phyloP scores from a whole-genome alignment of 345 rosid genomes.

The Melaleuca quinquenervia region DNA sequence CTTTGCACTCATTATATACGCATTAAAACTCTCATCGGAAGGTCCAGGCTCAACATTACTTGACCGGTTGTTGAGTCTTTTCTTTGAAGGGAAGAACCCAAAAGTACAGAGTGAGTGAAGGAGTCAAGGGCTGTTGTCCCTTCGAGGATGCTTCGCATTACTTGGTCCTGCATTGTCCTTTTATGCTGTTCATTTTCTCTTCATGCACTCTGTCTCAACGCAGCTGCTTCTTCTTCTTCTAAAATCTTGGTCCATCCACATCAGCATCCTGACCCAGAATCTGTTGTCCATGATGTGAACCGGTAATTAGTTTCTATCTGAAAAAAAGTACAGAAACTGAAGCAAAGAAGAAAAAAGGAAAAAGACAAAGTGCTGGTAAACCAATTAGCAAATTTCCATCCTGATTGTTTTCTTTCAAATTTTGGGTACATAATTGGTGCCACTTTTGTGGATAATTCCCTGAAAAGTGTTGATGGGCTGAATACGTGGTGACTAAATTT shows the following conservation, averaged over 20 bases:
- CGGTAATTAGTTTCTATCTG: not conserved
- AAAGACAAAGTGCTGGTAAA: not conserved
- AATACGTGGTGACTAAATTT: not conserved
- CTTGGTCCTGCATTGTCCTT: not conserved
- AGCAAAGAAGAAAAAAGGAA: not conserved
- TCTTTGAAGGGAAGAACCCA: not conserved
- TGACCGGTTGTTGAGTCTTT: not conserved
- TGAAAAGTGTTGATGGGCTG: not conserved
- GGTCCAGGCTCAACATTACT: not conserved
- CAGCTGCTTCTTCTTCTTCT: not conserved
- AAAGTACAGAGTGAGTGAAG: not conserved
- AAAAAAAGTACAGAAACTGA: not conserved
- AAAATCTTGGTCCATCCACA: not conserved
- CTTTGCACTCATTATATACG: not conserved
- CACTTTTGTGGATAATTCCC: not conserved
- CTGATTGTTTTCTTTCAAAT: not conserved
- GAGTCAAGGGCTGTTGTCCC: not conserved
- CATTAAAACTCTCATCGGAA: not conserved
- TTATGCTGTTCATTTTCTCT: not conserved
- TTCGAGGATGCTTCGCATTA: not conserved
- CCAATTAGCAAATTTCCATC: not conserved
- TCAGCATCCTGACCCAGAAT: constrained; percentile 4
- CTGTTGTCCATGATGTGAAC: not conserved
- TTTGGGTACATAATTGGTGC: not conserved
- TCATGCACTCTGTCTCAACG: not conserved